Evolutionary conservation across 140 eudicot genomes (phyloP).

Genomic region (Cichorium intybus): DNA sequence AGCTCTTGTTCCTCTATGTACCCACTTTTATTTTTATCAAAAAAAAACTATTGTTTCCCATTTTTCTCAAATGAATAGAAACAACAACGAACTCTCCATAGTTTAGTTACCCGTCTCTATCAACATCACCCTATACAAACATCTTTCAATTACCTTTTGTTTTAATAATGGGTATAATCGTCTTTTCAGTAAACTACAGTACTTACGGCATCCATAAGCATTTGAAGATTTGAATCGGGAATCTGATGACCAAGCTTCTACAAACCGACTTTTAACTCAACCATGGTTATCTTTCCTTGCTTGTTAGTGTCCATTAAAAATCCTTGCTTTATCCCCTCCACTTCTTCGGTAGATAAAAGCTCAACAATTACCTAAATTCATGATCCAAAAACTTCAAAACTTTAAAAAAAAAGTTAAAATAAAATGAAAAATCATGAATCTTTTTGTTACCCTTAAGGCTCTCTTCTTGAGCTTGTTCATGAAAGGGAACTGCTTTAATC

Average conservation of each 20-base stretch:
- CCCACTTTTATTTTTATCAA: slow-evolving; percentile 42
- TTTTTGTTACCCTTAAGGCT: slow-evolving; percentile 35
- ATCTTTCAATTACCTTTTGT: not conserved
- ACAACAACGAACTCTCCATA: slow-evolving; percentile 53
- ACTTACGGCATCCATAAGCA: slow-evolving; percentile 55
- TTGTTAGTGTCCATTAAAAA: slow-evolving; percentile 43
- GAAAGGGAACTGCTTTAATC: slow-evolving; percentile 41
- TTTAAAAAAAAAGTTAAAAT: not conserved
- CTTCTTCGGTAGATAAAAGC: slow-evolving; percentile 43
- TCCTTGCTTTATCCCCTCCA: slow-evolving; percentile 42
- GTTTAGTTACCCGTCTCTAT: slow-evolving; percentile 50
- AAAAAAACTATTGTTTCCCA: slow-evolving; percentile 45
- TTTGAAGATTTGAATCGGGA: slow-evolving; percentile 42
- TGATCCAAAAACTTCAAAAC: not conserved
- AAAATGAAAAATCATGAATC: not conserved
- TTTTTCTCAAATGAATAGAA: slow-evolving; percentile 47
- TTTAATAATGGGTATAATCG: not conserved
- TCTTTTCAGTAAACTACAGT: not conserved
- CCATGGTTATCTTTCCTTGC: slow-evolving; percentile 41
- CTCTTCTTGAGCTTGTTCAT: slow-evolving; percentile 52
- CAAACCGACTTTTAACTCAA: slow-evolving; percentile 40
- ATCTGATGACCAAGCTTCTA: slow-evolving; percentile 43
- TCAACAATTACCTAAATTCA: slow-evolving; percentile 42
- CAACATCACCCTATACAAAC: slow-evolving; percentile 47
- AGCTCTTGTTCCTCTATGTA: slow-evolving; percentile 51